Evolutionary conservation across 352 stramenopile genomes (phyloP).

Genomic region (Globisporangium spinosum): DNA sequence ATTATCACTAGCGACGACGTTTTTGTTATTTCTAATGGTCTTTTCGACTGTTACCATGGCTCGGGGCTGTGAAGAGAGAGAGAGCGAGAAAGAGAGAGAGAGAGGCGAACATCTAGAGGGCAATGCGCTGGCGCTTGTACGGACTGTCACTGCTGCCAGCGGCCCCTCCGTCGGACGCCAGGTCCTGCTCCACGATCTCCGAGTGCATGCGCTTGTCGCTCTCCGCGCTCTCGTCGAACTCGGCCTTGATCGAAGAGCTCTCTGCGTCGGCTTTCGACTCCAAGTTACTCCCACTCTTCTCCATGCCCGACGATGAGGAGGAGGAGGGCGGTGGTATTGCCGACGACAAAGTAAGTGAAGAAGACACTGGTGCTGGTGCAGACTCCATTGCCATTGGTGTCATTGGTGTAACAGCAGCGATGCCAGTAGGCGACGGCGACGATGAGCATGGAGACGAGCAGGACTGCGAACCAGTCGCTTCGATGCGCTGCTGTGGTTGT

Average conservation of each 20-base stretch:
- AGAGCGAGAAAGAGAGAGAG: too few species aligned
- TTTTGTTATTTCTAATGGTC: too few species aligned
- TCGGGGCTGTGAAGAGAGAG: too few species aligned
- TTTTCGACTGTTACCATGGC: too few species aligned
- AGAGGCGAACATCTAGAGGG: background rate
- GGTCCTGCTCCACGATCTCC: background rate
- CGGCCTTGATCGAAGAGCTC: background rate
- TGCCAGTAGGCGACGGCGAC: background rate
- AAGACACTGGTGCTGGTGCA: background rate
- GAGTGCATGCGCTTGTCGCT: constrained; percentile 1
- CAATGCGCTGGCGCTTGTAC: background rate
- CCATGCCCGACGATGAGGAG: background rate
- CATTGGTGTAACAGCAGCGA: background rate
- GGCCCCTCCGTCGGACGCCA: too few species aligned
- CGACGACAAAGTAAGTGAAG: background rate
- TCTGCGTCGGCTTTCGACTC: background rate
- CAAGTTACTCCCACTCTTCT: background rate
- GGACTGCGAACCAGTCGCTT: background rate
- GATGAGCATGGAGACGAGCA: background rate
- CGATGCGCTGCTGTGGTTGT: background rate
- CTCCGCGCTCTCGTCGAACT: background rate
- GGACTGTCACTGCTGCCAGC: background rate
- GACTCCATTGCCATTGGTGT: background rate
- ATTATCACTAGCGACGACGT: too few species aligned
- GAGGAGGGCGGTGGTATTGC: background rate